Evolutionary conservation across 2,329 filamentous ascomycete species (phyloP).

Genomic region (Penicillium sp.): DNA sequence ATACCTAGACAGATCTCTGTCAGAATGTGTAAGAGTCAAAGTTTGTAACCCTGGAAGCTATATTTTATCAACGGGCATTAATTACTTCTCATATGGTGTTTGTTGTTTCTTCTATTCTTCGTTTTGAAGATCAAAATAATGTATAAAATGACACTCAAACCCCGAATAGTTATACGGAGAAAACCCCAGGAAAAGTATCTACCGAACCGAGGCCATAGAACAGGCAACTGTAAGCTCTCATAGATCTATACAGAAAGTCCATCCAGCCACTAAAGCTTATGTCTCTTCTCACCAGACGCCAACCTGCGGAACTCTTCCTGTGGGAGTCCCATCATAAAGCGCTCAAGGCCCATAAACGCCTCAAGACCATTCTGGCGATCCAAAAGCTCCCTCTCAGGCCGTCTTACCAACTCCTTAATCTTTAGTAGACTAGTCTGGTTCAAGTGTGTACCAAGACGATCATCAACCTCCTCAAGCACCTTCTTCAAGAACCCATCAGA

Average conservation of each 20-base stretch:
- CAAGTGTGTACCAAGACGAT: constrained; percentile 75
- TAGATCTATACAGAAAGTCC: constrained; percentile 2
- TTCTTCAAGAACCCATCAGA: constrained; percentile 65
- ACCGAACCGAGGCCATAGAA: neutral
- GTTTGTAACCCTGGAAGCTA: neutral
- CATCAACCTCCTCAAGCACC: constrained; percentile 77
- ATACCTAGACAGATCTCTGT: neutral
- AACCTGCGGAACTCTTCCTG: constrained; percentile 87
- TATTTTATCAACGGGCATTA: too few species aligned
- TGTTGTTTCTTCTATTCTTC: neutral
- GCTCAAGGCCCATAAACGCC: constrained; percentile 78
- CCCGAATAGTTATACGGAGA: too few species aligned
- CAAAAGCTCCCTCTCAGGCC: constrained; percentile 68
- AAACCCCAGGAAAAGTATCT: neutral
- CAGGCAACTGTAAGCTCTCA: neutral
- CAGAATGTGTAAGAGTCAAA: neutral
- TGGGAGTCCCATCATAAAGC: constrained; percentile 76
- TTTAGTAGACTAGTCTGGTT: constrained; percentile 73
- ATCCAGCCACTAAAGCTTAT: constrained; percentile 67
- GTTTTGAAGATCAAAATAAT: neutral
- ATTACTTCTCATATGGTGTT: neutral
- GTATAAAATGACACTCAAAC: neutral
- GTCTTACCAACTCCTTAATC: constrained; percentile 80
- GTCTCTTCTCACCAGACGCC: constrained; percentile 83
- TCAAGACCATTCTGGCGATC: constrained; percentile 78